Conservation (phyloP, 768 basidiomycete genomes). For the Amyloporia xantha region DNA sequence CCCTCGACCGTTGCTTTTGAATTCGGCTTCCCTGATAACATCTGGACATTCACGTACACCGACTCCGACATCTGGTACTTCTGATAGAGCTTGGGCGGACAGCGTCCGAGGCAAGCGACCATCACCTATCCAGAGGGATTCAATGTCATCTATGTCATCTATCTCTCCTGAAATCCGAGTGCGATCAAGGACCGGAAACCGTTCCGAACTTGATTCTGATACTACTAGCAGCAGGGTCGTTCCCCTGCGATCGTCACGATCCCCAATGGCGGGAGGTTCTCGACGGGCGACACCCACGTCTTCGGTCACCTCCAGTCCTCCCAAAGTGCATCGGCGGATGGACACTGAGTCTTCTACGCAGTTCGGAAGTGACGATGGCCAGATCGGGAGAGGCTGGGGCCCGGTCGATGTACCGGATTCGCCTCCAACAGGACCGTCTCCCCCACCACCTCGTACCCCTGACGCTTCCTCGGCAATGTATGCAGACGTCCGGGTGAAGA, state of each 20-base stretch:
- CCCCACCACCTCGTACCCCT: constrained; percentile 35
- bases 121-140: constrained; percentile 38
- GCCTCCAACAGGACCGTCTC: constrained; percentile 31
- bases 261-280: constrained; percentile 58
- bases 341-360: constrained; percentile 12
- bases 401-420: constrained; percentile 31
- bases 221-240: constrained; percentile 45
- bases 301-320: constrained; percentile 35
- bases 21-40: constrained; percentile 29
- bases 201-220: constrained; percentile 56
- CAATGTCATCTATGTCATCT: constrained; percentile 60
- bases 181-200: constrained; percentile 24
- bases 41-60: constrained; percentile 17
- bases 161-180: constrained; percentile 44
- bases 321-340: constrained; percentile 17
- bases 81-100: constrained; percentile 15
- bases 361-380: constrained; percentile 12
- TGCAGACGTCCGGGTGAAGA: constrained; percentile 23
- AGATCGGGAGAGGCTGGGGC: constrained; percentile 26
- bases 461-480: constrained; percentile 20
- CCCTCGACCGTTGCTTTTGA: constrained; percentile 63
- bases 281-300: constrained; percentile 30
- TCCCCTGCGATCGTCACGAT: constrained; percentile 47
- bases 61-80: constrained; percentile 9
- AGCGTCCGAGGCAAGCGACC: constrained; percentile 17